Evolutionary conservation across 2,329 filamentous ascomycete species (phyloP).

Genomic region (Pestalotiopsis sp.): DNA sequence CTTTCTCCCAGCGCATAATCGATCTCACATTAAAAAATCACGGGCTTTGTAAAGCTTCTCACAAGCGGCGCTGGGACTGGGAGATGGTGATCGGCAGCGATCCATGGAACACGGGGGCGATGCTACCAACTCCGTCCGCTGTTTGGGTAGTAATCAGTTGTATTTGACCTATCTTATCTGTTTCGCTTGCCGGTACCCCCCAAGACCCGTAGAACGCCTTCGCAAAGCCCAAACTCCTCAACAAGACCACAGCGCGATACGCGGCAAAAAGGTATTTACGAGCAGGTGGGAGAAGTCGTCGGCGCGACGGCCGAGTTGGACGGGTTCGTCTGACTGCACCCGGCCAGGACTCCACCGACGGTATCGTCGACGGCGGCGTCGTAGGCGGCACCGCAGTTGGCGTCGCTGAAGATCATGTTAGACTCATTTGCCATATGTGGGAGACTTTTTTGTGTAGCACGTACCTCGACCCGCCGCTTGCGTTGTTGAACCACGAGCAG

Average conservation of each 20-base stretch:
- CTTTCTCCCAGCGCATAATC: no score
- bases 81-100: no score
- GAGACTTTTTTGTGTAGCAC: neutral
- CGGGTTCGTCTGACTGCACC: slow-evolving; percentile 39
- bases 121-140: no score
- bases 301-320: slow-evolving; percentile 14
- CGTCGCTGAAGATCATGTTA: slow-evolving; percentile 36
- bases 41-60: no score
- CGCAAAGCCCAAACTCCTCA: neutral
- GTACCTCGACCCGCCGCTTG: slow-evolving; percentile 47
- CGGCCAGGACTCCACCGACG: slow-evolving; percentile 33
- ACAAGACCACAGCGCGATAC: neutral
- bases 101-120: no score
- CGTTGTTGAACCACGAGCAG: slow-evolving; percentile 52
- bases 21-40: no score
- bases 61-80: no score
- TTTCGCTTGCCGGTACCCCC: neutral
- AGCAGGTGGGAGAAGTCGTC: slow-evolving; percentile 1
- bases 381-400: slow-evolving; percentile 49
- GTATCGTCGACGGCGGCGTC: slow-evolving; percentile 46
- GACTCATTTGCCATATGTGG: neutral
- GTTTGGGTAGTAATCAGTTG: neutral
- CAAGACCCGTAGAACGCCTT: neutral
- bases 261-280: neutral
- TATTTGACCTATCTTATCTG: neutral